phyloP scores from a whole-genome alignment of 352 stramenopile genomes.

The Phytophthora colocasiae region DNA sequence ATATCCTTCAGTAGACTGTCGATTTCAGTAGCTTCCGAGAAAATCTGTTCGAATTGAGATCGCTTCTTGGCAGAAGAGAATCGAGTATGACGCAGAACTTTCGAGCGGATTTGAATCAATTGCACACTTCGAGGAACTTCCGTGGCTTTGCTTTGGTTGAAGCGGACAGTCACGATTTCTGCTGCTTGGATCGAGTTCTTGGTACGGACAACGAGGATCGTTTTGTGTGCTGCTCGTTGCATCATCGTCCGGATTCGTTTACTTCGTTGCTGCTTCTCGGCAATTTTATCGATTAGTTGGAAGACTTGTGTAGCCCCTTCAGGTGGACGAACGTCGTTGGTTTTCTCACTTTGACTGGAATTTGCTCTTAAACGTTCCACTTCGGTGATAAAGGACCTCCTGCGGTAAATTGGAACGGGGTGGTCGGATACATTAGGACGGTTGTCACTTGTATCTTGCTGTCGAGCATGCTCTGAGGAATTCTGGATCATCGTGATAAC shows the following conservation, averaged over 20 bases:
- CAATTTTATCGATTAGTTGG: conserved; percentile 55
- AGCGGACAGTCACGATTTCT: conserved; percentile 72
- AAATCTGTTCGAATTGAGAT: conserved; percentile 53
- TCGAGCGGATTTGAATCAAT: conserved; percentile 50
- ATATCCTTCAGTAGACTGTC: conserved; percentile 73
- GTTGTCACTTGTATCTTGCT: background rate
- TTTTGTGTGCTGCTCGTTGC: conserved; percentile 74
- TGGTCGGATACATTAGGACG: background rate
- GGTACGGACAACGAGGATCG: conserved; percentile 72
- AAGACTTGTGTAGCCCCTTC: conserved; percentile 53
- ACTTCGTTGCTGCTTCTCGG: conserved; percentile 55
- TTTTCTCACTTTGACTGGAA: conserved; percentile 7
- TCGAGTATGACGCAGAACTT: conserved; percentile 53
- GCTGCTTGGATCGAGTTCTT: conserved; percentile 77
- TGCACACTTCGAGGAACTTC: conserved; percentile 65
- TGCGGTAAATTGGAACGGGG: conserved; percentile 1
- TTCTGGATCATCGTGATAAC: background rate
- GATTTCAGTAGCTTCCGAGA: conserved; percentile 48
- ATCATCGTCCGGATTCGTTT: conserved; percentile 70
- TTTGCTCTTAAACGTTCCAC: conserved; percentile 22
- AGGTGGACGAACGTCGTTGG: conserved; percentile 9
- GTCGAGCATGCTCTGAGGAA: background rate
- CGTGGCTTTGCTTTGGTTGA: conserved; percentile 50
- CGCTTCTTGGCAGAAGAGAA: conserved; percentile 46
- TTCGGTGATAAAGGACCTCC: conserved; percentile 50